phyloP scores from a whole-genome alignment of 1,284 basidiomycete genomes.

The Rhodofomes roseus region DNA sequence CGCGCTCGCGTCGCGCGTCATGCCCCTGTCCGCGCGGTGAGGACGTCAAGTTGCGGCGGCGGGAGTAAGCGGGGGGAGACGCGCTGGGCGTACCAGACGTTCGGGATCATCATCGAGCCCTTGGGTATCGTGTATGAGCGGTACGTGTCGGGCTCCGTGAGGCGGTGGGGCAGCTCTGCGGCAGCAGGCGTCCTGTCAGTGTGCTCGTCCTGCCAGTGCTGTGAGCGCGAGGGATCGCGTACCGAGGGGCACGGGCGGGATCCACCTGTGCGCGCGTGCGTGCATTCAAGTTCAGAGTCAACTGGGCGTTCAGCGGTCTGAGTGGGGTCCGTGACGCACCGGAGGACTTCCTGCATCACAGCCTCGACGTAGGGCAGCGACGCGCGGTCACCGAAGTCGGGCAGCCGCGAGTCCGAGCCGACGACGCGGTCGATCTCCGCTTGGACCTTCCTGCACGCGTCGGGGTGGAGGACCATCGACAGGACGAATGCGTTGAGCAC shows the following conservation, averaged over 20 bases:
- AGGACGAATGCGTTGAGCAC: slow-evolving; percentile 16
- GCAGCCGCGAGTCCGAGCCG: slow-evolving; percentile 14
- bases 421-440: slow-evolving; percentile 16
- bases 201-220: not conserved
- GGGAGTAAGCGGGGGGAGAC: not conserved
- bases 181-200: not conserved
- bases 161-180: slow-evolving; percentile 10
- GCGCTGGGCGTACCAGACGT: slow-evolving; percentile 36
- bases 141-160: slow-evolving; percentile 44
- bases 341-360: slow-evolving; percentile 43
- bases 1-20: slow-evolving; percentile 13
- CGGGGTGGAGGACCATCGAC: slow-evolving; percentile 13
- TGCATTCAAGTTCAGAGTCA: too few relatives aligned
- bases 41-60: too few relatives aligned
- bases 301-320: too few relatives aligned
- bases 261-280: slow-evolving; percentile 9
- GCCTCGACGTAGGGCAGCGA: slow-evolving; percentile 36
- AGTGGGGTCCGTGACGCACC: slow-evolving; percentile 33
- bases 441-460: slow-evolving; percentile 13
- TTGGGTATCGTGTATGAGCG: slow-evolving; percentile 41
- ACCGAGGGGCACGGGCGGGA: slow-evolving; percentile 8
- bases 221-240: not conserved
- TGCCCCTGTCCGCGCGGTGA: slow-evolving; percentile 18
- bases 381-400: slow-evolving; percentile 13
- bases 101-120: slow-evolving; percentile 43